These are phyloP conservation scores for Cucurbita maxima DNA, from an alignment of 306 rosid species.

Conservation along the genomic window DNA sequence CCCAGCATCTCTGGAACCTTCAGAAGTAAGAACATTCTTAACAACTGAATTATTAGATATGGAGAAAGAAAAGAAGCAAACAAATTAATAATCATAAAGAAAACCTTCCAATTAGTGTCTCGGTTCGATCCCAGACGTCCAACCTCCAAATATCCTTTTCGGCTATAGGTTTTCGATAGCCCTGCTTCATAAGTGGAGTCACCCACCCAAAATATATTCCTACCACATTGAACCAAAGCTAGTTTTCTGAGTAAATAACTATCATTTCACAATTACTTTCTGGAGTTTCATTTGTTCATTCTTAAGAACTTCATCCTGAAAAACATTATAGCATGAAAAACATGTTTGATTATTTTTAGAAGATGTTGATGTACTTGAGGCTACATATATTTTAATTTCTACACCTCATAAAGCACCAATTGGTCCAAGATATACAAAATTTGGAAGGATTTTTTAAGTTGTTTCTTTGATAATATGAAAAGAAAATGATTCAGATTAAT, in stretches of 20 bases:
- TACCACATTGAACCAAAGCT: slow-evolving; percentile 17
- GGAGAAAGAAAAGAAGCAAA: slow-evolving; percentile 7
- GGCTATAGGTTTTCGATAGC: slow-evolving; percentile 54
- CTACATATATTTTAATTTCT: not conserved
- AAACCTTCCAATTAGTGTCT: slow-evolving; percentile 42
- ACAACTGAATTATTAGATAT: slow-evolving; percentile 6
- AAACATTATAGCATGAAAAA: not conserved
- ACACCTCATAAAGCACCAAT: not conserved
- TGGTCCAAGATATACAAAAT: not conserved
- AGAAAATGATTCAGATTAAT: too few relatives aligned
- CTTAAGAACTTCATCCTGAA: not conserved
- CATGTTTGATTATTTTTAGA: not conserved
- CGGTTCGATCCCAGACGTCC: slow-evolving; percentile 70
- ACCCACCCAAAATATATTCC: slow-evolving; percentile 73
- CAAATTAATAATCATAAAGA: not conserved
- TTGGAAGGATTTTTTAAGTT: not conserved
- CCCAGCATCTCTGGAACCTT: slow-evolving; percentile 70
- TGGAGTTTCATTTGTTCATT: too few relatives aligned
- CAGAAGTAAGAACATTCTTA: slow-evolving; percentile 6
- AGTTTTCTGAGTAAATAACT: not conserved
- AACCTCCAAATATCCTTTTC: slow-evolving; percentile 84
- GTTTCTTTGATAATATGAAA: too few relatives aligned
- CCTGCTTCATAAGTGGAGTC: slow-evolving; percentile 70
- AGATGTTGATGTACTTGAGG: not conserved
- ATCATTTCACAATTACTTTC: too few relatives aligned